Evolutionary conservation across 306 rosid species (phyloP).

Genomic region (Acacia melanoxylon): DNA sequence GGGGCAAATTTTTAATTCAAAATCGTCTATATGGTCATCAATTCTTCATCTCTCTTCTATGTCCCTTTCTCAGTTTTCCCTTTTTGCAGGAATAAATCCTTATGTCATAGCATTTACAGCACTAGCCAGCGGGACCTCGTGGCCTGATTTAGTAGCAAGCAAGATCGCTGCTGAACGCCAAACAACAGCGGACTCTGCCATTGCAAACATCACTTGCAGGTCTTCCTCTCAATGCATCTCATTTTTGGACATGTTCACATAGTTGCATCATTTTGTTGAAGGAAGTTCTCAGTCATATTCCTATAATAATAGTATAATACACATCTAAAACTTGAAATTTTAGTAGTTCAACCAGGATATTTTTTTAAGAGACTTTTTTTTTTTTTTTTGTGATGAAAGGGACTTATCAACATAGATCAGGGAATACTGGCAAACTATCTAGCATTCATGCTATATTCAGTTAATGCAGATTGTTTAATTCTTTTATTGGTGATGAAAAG

Average conservation of each 20-base stretch:
- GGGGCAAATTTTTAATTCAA: conserved; percentile 16
- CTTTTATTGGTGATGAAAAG: too few species aligned
- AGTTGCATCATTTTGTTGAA: conserved; percentile 16
- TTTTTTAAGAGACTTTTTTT: not conserved
- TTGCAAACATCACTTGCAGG: conserved; percentile 99
- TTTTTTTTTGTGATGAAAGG: too few species aligned
- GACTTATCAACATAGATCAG: too few species aligned
- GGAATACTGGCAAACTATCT: too few species aligned
- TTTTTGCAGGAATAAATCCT: conserved; percentile 78
- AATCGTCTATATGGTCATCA: not conserved
- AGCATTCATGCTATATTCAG: too few species aligned
- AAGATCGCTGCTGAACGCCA: conserved; percentile 98
- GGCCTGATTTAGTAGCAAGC: conserved; percentile 99
- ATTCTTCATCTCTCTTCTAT: not conserved
- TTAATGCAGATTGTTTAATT: not conserved
- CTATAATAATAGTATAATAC: not conserved
- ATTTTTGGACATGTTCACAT: conserved; percentile 21
- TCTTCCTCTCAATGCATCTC: conserved; percentile 37
- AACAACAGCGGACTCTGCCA: conserved; percentile 90
- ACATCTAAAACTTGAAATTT: not conserved
- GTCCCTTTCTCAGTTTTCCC: conserved; percentile 3
- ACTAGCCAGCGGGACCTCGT: conserved; percentile 87
- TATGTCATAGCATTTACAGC: conserved; percentile 97
- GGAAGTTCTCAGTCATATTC: conserved; percentile 19
- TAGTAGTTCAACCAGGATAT: not conserved